phyloP scores from a whole-genome alignment of 768 basidiomycete species.

The Tremella yokohamensis region DNA sequence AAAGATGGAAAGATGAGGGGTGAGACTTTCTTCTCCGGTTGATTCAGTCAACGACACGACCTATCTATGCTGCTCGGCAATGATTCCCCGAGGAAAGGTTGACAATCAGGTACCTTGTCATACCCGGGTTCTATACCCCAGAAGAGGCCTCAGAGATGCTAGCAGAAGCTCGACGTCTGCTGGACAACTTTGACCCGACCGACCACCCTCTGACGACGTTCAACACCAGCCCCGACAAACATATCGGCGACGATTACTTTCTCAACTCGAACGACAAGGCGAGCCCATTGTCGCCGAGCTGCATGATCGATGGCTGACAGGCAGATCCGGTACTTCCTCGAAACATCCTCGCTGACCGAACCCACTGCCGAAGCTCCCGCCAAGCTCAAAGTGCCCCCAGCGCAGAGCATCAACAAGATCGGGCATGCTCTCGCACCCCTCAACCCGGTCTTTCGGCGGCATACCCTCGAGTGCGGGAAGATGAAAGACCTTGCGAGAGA shows the following conservation, averaged over 20 bases:
- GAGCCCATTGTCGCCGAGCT: constrained; percentile 2
- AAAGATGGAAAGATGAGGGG: constrained; percentile 33
- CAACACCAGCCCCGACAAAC: constrained; percentile 60
- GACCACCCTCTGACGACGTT: constrained; percentile 91
- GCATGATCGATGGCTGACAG: background rate
- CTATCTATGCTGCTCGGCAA: background rate
- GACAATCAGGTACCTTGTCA: constrained; percentile 65
- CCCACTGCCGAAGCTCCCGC: constrained; percentile 56
- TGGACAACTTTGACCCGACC: constrained; percentile 71
- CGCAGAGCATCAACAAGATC: constrained; percentile 83
- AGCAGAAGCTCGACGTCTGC: constrained; percentile 65
- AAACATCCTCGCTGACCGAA: constrained; percentile 73
- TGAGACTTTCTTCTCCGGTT: background rate
- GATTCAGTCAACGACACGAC: background rate
- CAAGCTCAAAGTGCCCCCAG: constrained; percentile 60
- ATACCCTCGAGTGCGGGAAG: constrained; percentile 74
- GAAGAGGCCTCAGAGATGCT: constrained; percentile 64
- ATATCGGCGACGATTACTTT: constrained; percentile 83
- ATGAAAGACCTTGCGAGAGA: constrained; percentile 69
- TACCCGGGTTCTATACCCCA: constrained; percentile 68
- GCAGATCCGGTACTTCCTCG: constrained; percentile 83
- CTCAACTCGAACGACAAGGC: constrained; percentile 80
- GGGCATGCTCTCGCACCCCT: constrained; percentile 71
- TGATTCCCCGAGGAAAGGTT: background rate
- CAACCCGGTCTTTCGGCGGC: constrained; percentile 72